Base-by-base conservation (phyloP, 768 basidiomycete genomes). In the Pulveroboletus ravenelii region DNA sequence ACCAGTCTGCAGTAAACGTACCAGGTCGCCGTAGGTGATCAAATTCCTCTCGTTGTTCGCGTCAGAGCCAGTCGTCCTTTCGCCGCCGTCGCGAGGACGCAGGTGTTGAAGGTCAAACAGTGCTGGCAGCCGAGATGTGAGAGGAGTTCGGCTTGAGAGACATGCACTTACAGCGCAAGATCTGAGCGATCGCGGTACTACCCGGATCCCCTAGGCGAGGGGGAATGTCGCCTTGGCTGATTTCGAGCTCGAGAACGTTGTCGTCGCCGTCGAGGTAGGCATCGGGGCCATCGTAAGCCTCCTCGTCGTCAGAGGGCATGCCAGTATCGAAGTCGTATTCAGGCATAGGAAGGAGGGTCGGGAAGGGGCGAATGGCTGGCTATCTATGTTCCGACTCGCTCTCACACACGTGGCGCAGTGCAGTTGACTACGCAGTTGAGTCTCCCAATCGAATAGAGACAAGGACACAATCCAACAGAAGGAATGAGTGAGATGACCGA, bases 231-330 rank as follows among this genome's bases (percentile, higher is more conserved):
- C 67, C 63, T 29, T 63, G 67, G 3, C 51, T 52, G 15, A 56
- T 57, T 46, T 70, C 66, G 46, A 73, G 61, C 17, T 72, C 72
- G 25, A 70, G 63, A 30, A 67, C 62, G 38, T 59, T 62, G 38
- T 73, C 66, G 30, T 68, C 68, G 35, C 60, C 69, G 9, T 70
- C 70, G 17, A 68, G 51, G 41, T 65, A 65, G 39, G 61, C 70
- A 37, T 71, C 69, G 7, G 68, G 69, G n/a, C 70, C 68, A 1
- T 66, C 59, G 36, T 61, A 69, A 15, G 50, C 67, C 30, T 66
- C 68, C 7, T 67, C 70, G 18, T 70, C 72, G 25, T 61, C 63
- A 32, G 31, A 29, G 20, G 50, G 45, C 44, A 56, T 41, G 46
- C 57, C 54, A 38, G 54, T 51, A 36, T 61, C 48, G 27, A 58